These are phyloP conservation scores for Camptophora hylomeconis DNA, from an alignment of 2,329 filamentous ascomycete genomes.

Conservation along the genomic window DNA sequence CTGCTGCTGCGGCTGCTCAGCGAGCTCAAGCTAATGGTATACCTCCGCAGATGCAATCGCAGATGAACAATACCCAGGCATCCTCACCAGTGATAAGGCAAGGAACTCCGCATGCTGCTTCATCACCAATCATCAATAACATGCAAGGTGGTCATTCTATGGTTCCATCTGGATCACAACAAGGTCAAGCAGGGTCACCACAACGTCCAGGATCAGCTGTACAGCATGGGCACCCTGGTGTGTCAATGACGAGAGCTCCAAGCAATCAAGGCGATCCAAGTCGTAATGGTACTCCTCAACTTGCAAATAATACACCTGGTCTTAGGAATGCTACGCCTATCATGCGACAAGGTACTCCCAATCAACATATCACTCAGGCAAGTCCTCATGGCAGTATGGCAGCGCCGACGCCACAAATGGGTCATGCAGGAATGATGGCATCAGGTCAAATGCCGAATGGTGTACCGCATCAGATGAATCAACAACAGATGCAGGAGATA, in stretches of 20 bases:
- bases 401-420: constrained; percentile 33
- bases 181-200: constrained; percentile 32
- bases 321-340: constrained; percentile 35
- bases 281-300: constrained; percentile 35
- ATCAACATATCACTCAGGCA: constrained; percentile 32
- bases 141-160: constrained; percentile 28
- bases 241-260: constrained; percentile 31
- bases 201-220: constrained; percentile 31
- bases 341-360: constrained; percentile 34
- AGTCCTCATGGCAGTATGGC: constrained; percentile 31
- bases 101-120: constrained; percentile 31
- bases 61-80: constrained; percentile 24
- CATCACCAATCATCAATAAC: constrained; percentile 31
- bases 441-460: constrained; percentile 27
- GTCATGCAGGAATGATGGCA: constrained; percentile 25
- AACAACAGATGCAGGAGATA: constrained; percentile 28
- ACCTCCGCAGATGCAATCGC: constrained; percentile 26
- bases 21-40: constrained; percentile 39
- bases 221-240: constrained; percentile 33
- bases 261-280: constrained; percentile 33
- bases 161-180: constrained; percentile 30
- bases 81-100: constrained; percentile 35
- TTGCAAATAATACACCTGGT: constrained; percentile 32
- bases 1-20: constrained; percentile 3
- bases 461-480: constrained; percentile 24